Conservation (phyloP, 2,329 filamentous ascomycete species). For the Trichophyton simii region DNA sequence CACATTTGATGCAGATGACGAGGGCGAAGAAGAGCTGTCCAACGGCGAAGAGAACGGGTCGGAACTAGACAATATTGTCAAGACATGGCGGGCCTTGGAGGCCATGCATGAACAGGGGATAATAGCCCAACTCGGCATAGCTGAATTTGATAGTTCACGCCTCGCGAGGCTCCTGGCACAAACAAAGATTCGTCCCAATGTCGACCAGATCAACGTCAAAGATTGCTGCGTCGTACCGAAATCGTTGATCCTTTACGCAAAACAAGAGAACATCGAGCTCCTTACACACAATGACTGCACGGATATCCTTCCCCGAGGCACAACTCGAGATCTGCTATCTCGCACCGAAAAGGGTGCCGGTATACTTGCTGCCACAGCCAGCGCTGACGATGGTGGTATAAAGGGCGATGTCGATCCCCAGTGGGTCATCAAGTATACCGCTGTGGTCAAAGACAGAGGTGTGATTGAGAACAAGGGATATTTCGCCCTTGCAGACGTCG, state of each 20-base stretch:
- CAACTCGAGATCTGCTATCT: conserved; percentile 70
- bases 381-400: conserved; percentile 44
- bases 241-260: conserved; percentile 72
- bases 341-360: conserved; percentile 59
- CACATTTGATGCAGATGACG: conserved; percentile 85
- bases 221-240: conserved; percentile 95
- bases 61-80: conserved; percentile 48
- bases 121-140: conserved; percentile 65
- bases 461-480: conserved; percentile 99
- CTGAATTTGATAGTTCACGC: conserved; percentile 82
- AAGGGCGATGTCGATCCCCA: conserved; percentile 69
- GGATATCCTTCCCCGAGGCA: conserved; percentile 77
- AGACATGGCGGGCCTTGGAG: conserved; percentile 59
- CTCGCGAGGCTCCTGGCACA: conserved; percentile 62
- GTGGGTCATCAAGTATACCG: conserved; percentile 97
- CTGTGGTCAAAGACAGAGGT: conserved; percentile 81
- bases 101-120: conserved; percentile 56
- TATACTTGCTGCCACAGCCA: conserved; percentile 53
- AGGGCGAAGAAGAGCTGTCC: conserved; percentile 43
- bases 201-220: conserved; percentile 91
- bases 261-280: conserved; percentile 68
- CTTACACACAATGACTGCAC: conserved; percentile 90
- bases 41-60: conserved; percentile 47
- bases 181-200: conserved; percentile 60
- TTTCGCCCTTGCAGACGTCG: conserved; percentile 71